phyloP scores from a whole-genome alignment of 345 rosid species.

The Erucastrum elatum region DNA sequence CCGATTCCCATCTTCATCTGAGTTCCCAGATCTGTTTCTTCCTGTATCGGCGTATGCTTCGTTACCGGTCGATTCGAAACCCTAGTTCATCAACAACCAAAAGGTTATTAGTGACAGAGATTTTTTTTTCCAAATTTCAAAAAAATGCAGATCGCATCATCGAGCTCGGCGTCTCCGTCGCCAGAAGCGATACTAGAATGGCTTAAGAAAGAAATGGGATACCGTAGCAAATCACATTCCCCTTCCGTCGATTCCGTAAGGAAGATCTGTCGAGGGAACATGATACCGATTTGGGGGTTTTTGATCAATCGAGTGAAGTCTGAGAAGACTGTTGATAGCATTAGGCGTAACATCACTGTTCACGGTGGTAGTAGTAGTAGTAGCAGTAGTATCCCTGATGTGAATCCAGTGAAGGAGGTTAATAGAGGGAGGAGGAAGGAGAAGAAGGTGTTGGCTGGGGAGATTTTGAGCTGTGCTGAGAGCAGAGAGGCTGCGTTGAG shows the following conservation, averaged over 20 bases:
- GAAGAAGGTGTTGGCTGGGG: conserved; percentile 45
- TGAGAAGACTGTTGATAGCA: conserved; percentile 75
- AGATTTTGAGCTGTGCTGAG: conserved; percentile 42
- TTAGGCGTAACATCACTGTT: conserved; percentile 68
- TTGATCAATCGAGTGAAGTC: conserved; percentile 66
- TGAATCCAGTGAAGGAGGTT: conserved; percentile 42
- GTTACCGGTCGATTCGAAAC: neutral
- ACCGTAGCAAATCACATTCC: conserved; percentile 56
- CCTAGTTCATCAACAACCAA: neutral
- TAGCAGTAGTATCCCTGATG: neutral
- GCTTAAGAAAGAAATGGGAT: conserved; percentile 88
- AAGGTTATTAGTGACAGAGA: no score
- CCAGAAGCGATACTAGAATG: conserved; percentile 79
- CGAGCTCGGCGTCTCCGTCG: conserved; percentile 51
- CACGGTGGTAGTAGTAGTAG: conserved; percentile 52
- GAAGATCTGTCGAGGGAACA: conserved; percentile 75
- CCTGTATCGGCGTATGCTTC: neutral
- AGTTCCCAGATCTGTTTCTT: conserved; percentile 11
- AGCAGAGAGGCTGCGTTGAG: conserved; percentile 61
- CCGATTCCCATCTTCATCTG: neutral
- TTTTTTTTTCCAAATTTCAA: no score
- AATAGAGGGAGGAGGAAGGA: conserved; percentile 54
- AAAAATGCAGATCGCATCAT: conserved; percentile 42
- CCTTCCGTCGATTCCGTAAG: conserved; percentile 67
- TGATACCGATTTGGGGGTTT: conserved; percentile 75